Base-by-base conservation (phyloP, 148 eudicot species). In the Vaccinium vitisidaea region DNA sequence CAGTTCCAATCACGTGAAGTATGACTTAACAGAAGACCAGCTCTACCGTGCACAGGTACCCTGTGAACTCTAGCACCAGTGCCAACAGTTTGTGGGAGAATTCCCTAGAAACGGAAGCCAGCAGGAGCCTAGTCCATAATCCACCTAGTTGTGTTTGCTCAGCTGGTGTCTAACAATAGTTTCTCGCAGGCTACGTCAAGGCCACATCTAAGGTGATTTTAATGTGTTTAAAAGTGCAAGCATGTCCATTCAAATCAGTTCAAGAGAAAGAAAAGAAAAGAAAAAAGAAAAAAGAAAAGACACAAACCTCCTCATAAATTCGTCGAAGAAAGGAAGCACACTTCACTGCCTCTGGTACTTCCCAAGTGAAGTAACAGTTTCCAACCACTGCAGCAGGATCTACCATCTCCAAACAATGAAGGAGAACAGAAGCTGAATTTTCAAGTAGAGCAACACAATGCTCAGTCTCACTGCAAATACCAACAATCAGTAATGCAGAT, bases 221-320 rank as follows among this genome's bases (percentile, higher is more conserved):
- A n/a, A 43, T 32, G 27, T 36, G 23, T 58, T 61, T 11, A n/a
- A 11, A 46, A 13, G 13, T 21, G 43, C 54, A 49, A 81, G 56
- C 83, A 59, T 49, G 46, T 25, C 23, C 53, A 52, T 32, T 54
- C 69, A 56, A 54, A 73, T 73, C 79, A 39, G 48, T 55, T 58
- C 25, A 52, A 25, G 76, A 50, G 71, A 49, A 71, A 14, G 82
- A 11, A 0, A 27, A 27, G 30, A 27, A 27, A 27, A 82, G 46
- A 56, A 52, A 75, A 19, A 85, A 75, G 16, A 82, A 54, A 50
- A 46, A 78, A 19, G 83, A 79, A 18, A 80, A 88, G 48, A 79
- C 19, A 80, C 91, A 63, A 74, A 92, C 99, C 99, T 96, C 98
- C 88, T 95, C 99, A 84, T 95, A 96, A 50, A 95, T 93, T 90